These are phyloP conservation scores for Penicillium mononematosum DNA, from an alignment of 495 filamentous ascomycete species.

Conservation along the genomic window DNA sequence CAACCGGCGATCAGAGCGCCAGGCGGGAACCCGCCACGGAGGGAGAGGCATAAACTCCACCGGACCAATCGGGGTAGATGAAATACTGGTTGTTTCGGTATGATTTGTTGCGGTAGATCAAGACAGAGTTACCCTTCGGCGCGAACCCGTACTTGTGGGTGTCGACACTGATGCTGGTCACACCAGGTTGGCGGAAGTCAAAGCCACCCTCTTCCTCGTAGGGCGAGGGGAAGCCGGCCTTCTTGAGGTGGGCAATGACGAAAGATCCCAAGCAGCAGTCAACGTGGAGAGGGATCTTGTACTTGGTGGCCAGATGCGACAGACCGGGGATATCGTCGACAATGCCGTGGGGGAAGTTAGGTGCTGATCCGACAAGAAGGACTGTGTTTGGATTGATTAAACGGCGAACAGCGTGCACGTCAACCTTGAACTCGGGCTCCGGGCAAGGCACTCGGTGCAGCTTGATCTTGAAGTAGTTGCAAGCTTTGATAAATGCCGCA, in stretches of 20 bases:
- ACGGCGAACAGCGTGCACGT: constrained; percentile 70
- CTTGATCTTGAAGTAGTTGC: constrained; percentile 92
- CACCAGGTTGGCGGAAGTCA: constrained; percentile 91
- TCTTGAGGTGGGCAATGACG: constrained; percentile 84
- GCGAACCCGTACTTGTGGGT: constrained; percentile 99
- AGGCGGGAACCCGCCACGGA: constrained; percentile 83
- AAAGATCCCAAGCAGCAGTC: constrained; percentile 98
- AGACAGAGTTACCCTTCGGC: constrained; percentile 89
- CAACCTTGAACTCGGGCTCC: constrained; percentile 79
- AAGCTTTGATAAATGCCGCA: constrained; percentile 94
- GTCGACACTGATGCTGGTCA: constrained; percentile 92
- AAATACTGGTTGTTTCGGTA: constrained; percentile 92
- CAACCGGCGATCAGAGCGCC: constrained; percentile 92
- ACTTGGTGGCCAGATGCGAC: constrained; percentile 76
- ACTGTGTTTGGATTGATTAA: constrained; percentile 97
- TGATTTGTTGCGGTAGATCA: constrained; percentile 79
- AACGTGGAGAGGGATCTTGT: constrained; percentile 85
- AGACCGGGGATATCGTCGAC: constrained; percentile 90
- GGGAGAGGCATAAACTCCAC: constrained; percentile 93
- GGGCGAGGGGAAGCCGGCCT: constrained; percentile 73
- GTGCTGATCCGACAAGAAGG: constrained; percentile 89
- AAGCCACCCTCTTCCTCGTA: constrained; percentile 70
- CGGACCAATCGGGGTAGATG: constrained; percentile 90
- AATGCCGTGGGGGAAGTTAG: constrained; percentile 97
- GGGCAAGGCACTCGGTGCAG: constrained; percentile 87